Base-by-base conservation (phyloP, 2,329 filamentous ascomycete species). In the Talaromyces sp. region DNA sequence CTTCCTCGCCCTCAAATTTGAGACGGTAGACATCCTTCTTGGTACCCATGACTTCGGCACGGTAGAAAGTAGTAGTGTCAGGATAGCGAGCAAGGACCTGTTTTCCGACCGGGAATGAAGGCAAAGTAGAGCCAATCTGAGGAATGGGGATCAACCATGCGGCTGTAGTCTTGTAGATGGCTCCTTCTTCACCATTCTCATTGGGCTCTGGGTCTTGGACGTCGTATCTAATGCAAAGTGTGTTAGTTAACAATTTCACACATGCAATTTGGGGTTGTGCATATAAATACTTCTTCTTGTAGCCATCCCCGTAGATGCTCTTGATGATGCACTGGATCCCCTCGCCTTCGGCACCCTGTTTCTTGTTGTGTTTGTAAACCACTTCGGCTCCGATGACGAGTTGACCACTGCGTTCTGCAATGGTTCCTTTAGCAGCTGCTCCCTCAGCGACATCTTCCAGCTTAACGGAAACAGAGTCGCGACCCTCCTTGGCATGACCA, bases 61-160 rank as follows among this genome's bases (percentile, higher is more conserved):
- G 89, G 75, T 95, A 95, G 71, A 95, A 94, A 0, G 90, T 93
- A 1, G 91, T 93, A 0, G 91, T 94, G 70, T 92, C 89, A 0
- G 91, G 91, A 72, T 95, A 95, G 65, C 92, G 81, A 0, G 91
- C 91, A 65, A 94, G 81, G 9, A 94, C 91, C 54, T 87, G 86
- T 73, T 89, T 91, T 52, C 90, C 89, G 45, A 85, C 79, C 8
- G 82, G 72, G 69, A 85, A 87, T 41, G 90, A 86, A 65, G 90
- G 85, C 47, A 90, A 83, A 3, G 84, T 79, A 17, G 89, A 80
- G 2, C 78, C 86, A 67, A 77, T 80, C 69, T 85, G 83, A 2
- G 91, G 89, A 64, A 95, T 93, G 2, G 89, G 86, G 54, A 93
- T 93, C 83, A 95, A 89, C 72, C 86, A 90, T 73, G 85, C 88